phyloP scores from a whole-genome alignment of 2,329 filamentous ascomycete species.

The Penicillium sp. region DNA sequence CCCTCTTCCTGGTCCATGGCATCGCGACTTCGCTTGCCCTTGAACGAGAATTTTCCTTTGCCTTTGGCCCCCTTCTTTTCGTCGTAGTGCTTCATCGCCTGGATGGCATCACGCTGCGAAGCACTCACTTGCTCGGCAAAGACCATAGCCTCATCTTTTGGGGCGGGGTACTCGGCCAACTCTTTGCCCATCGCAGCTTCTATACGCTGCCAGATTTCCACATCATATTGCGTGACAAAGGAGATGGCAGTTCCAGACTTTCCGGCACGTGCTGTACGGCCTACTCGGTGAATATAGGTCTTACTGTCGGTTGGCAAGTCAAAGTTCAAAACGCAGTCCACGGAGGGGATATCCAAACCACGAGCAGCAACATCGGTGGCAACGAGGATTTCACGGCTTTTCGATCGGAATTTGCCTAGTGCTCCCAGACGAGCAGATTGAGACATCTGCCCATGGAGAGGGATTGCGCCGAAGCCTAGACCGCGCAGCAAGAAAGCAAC shows the following conservation, averaged over 20 bases:
- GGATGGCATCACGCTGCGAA: constrained; percentile 74
- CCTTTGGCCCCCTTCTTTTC: constrained; percentile 61
- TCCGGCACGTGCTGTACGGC: constrained; percentile 81
- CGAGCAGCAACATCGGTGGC: constrained; percentile 92
- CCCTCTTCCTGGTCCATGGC: constrained; percentile 76
- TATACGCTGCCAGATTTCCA: constrained; percentile 76
- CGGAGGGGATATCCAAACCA: constrained; percentile 88
- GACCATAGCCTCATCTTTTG: constrained; percentile 82
- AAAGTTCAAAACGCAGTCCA: constrained; percentile 82
- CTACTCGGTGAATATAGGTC: constrained; percentile 87
- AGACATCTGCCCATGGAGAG: constrained; percentile 86
- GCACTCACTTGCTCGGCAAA: constrained; percentile 65
- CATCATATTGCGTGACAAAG: constrained; percentile 83
- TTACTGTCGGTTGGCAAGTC: constrained; percentile 82
- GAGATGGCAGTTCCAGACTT: constrained; percentile 74
- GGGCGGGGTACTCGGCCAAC: constrained; percentile 64
- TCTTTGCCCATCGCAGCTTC: constrained; percentile 79
- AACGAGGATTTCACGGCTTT: constrained; percentile 76
- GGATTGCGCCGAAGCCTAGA: constrained; percentile 86
- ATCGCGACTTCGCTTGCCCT: constrained; percentile 57
- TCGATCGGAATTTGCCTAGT: constrained; percentile 82
- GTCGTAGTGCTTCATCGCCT: constrained; percentile 76
- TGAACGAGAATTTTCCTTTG: constrained; percentile 46
- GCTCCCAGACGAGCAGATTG: constrained; percentile 85
- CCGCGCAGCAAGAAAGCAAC: constrained; percentile 77